Evolutionary conservation across 2,329 filamentous ascomycete species (phyloP), one percentile per base, ranked within the genome.

Genomic region (Epichloe brachyelytri): DNA sequence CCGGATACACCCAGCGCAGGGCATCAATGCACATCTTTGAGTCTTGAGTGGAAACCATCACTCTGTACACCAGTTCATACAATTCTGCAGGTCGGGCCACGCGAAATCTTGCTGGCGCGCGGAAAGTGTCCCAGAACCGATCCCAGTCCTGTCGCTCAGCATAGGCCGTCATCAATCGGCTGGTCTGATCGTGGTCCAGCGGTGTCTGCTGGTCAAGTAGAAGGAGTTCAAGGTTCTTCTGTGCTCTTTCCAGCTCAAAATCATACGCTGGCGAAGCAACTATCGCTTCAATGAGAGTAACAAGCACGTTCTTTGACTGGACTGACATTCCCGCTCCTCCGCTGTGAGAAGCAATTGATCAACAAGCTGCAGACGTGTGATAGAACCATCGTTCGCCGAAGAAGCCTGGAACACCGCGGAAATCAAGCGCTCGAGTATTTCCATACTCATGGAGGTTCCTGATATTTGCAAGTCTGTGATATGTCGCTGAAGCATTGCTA

Each of bases 61-160:
- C 60, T 14, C 62, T 56, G 59, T 79, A 83, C 26, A 81, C 66
- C 36, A 74, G 65, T 3, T 67, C 63, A 59, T 86, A 87, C 55
- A 83, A 69, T 15, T 62, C 60, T n/a, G 68, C 59, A 0, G 75
- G 73, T 19, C 82, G 76, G 1, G 69, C 58, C 8, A 64, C 60
- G 39, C 71, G 65, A 56, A 75, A 73, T 40, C 75, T 69, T 14
- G 80, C 66, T 4, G 78, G 72, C 51, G 73, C 70, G 50, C 74
- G 73, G 72, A 83, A 86, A 10, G 73, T 60, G 19, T 78, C 70
- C 80, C 79, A 85, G 58, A 86, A 79, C 5, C 69, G 67, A 15
- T 72, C 62, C 72, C 79, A 83, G 56, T 80, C 67, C 17, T 62
- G 59, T 53, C 70, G 69, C 19, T 57, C 55, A 5, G 76, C 70